Conservation (phyloP, 192 early-diverging fungal species). For the Mortierella claussenii region DNA sequence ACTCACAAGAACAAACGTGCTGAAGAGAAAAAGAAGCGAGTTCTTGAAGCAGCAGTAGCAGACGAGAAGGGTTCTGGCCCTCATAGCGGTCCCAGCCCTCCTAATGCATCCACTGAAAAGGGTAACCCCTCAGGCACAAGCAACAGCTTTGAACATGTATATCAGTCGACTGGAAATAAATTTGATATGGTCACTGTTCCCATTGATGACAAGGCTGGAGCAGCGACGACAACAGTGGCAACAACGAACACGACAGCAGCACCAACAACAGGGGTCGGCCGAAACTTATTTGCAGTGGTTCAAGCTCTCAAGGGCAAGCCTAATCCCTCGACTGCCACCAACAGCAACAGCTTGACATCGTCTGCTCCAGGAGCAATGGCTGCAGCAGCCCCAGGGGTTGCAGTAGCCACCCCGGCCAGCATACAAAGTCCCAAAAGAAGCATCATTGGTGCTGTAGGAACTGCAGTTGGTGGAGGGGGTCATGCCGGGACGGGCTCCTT, state of each 20-base stretch:
- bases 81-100: neutral
- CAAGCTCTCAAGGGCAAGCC: neutral
- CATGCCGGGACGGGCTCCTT: conserved; percentile 20
- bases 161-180: no score
- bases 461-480: conserved; percentile 17
- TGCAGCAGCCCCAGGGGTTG: no score
- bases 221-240: no score
- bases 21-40: conserved; percentile 9
- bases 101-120: no score
- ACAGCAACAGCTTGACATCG: no score
- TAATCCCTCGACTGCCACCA: neutral
- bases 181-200: conserved; percentile 2
- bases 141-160: no score
- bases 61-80: neutral
- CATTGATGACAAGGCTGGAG: conserved; percentile 17
- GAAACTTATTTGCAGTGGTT: neutral
- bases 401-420: no score
- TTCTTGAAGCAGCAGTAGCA: neutral
- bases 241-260: no score
- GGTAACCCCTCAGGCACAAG: no score
- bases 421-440: conserved; percentile 5
- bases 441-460: conserved; percentile 32
- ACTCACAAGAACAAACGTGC: conserved; percentile 28
- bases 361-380: no score
- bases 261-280: no score